Percentiles rank a stretch among this genome's conserved stretches.
phyloP scores from a whole-genome alignment of 345 rosid species.

The Euphorbia pulcherrima region DNA sequence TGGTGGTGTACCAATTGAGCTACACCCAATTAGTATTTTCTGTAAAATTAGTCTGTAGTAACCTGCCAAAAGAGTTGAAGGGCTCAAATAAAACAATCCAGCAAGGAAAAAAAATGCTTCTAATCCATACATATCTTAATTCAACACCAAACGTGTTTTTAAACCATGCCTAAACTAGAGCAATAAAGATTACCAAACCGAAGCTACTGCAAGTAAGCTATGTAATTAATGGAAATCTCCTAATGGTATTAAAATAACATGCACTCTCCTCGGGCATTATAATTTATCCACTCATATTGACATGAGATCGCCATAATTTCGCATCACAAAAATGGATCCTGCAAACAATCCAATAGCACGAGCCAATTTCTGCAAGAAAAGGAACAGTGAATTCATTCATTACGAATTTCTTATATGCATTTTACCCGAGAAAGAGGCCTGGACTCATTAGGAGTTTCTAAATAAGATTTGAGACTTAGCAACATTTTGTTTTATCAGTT shows the following conservation, averaged over 20 bases:
- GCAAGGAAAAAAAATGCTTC: not conserved
- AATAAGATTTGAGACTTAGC: not conserved
- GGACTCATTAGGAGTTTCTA: not conserved
- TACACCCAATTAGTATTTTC: too few species aligned
- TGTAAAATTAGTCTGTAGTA: too few species aligned
- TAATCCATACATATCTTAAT: not conserved
- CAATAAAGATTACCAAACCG: not conserved
- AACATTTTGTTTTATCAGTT: not conserved
- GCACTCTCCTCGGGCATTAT: not conserved
- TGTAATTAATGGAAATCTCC: not conserved
- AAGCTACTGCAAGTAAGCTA: not conserved
- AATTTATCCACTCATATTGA: constrained; percentile 37
- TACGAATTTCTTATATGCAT: not conserved
- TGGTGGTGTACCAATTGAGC: too few species aligned
- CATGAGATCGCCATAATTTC: constrained; percentile 85
- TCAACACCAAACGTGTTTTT: not conserved
- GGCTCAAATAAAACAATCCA: too few species aligned
- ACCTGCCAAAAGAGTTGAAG: too few species aligned
- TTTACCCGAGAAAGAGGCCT: not conserved
- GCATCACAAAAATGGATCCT: constrained; percentile 76
- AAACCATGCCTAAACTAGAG: not conserved
- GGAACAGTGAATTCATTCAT: not conserved
- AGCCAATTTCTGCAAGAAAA: constrained; percentile 57
- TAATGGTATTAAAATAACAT: not conserved
- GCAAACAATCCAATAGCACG: constrained; percentile 69